Base-by-base conservation (phyloP, 2,329 filamentous ascomycete species). In the Botrytis pseudocinerea region DNA sequence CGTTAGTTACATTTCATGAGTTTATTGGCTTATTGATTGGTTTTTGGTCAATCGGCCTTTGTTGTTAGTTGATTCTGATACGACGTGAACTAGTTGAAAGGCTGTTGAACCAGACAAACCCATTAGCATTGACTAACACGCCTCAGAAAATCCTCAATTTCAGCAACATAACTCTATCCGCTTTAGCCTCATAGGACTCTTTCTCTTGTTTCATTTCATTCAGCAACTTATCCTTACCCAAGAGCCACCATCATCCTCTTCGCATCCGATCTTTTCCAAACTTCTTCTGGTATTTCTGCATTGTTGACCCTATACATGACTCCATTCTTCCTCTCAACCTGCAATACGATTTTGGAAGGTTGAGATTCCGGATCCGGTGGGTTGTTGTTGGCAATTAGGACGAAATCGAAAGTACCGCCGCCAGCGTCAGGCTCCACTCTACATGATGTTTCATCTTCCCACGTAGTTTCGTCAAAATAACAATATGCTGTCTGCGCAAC, bases 221-320 rank as follows among this genome's bases (percentile, higher is more conserved):
- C 51, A 18, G n/a, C 14, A 16, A 61, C n/a, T 12, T 28, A 22
- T 32, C 16, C 28, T 66, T n/a, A 46, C 3, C 63, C 63, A 32
- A 66, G 46, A 35, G 63, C 42, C 5, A 66, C 63, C n/a, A 66
- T 18, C n/a, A 48, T 48, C 5, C 25, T 46, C 35, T 16, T 46
- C 18, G 10, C 40, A 12, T 48, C n/a, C 16, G 38, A 32, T 22
- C 10, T 32, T 20, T 14, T 22, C 42, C 63, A 66, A 48, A 38
- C 42, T 28, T 66, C 63, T 22, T 66, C 63, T 48, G n/a, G 40
- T 46, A 66, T 66, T 10, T 44, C 63, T n/a, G 40, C 40, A 48
- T 32, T 48, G 9, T 66, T 66, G 18, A 46, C 63, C n/a, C 63
- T 44, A 48, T 66, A 48, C 40, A 44, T 66, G 14, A 48, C 40